phyloP scores from a whole-genome alignment of 2,329 filamentous ascomycete species.

The Myriangium duriaei region DNA sequence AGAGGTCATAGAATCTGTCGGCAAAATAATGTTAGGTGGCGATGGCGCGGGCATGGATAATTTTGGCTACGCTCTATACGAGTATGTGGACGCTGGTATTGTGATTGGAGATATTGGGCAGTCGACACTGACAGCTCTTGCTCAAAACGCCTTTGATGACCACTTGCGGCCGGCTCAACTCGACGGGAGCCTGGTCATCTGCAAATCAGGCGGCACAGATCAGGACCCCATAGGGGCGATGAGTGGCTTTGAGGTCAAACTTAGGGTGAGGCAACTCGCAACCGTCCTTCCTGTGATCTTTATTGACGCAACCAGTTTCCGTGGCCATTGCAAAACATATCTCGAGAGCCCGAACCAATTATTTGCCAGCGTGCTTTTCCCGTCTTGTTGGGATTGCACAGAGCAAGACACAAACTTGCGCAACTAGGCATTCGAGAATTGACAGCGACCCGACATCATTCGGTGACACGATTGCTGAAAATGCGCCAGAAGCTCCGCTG shows the following conservation, averaged over 20 bases:
- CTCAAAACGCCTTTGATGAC: slow-evolving; percentile 56
- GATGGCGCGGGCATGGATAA: slow-evolving; percentile 56
- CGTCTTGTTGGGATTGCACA: slow-evolving; percentile 64
- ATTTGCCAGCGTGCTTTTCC: slow-evolving; percentile 63
- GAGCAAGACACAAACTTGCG: slow-evolving; percentile 53
- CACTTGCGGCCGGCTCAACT: slow-evolving; percentile 24
- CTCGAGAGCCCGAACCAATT: slow-evolving; percentile 50
- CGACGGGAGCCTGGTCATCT: slow-evolving; percentile 51
- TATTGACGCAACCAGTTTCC: slow-evolving; percentile 45
- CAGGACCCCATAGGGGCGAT: no score
- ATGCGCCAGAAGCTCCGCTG: not conserved
- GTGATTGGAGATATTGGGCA: slow-evolving; percentile 60
- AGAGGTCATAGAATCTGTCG: slow-evolving; percentile 52
- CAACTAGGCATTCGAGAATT: not conserved
- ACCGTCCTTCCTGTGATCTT: no score
- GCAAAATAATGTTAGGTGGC: slow-evolving; percentile 62
- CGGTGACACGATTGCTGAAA: slow-evolving; percentile 1
- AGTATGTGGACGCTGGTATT: slow-evolving; percentile 50
- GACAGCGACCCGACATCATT: slow-evolving; percentile 4
- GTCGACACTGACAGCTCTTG: slow-evolving; percentile 66
- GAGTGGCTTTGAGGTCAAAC: no score
- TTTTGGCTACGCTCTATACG: slow-evolving; percentile 60
- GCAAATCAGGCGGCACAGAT: no score
- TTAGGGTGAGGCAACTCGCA: no score
- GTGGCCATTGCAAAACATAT: slow-evolving; percentile 57